Evolutionary conservation across 768 basidiomycete species (phyloP).

Genomic region (Collybiopsis luxurians): DNA sequence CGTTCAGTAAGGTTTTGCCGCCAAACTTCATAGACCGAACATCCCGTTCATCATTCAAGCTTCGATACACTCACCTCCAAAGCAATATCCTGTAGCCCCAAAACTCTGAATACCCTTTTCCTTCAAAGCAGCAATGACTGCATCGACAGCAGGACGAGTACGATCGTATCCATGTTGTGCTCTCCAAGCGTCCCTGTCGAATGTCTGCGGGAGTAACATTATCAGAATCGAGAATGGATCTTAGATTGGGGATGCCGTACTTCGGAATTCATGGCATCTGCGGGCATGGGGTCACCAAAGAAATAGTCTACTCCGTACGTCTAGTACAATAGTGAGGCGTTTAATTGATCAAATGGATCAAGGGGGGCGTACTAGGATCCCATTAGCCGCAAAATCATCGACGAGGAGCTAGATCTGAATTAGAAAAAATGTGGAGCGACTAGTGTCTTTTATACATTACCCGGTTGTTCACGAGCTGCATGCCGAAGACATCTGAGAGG

Average conservation of each 20-base stretch:
- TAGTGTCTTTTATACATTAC: too few species aligned
- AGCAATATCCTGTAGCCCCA: slow-evolving; percentile 42
- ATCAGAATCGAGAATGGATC: background rate
- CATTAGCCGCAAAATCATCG: slow-evolving; percentile 41
- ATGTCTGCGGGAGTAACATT: slow-evolving; percentile 7
- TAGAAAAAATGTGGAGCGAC: too few species aligned
- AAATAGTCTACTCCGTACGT: slow-evolving; percentile 15
- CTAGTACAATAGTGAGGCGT: slow-evolving; percentile 11
- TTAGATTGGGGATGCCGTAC: background rate
- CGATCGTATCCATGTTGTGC: slow-evolving; percentile 25
- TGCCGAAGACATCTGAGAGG: slow-evolving; percentile 36
- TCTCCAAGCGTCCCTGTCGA: slow-evolving; percentile 32
- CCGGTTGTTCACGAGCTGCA: slow-evolving; percentile 28
- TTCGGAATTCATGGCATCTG: slow-evolving; percentile 5
- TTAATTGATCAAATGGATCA: slow-evolving; percentile 16
- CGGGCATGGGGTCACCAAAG: slow-evolving; percentile 15
- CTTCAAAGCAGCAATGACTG: slow-evolving; percentile 24
- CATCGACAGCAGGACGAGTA: slow-evolving; percentile 34
- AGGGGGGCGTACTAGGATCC: slow-evolving; percentile 26
- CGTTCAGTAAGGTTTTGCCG: too few species aligned
- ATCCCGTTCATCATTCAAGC: too few species aligned
- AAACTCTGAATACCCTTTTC: slow-evolving; percentile 33
- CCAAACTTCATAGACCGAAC: too few species aligned
- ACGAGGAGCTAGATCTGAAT: slow-evolving; percentile 24
- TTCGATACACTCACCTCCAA: slow-evolving; percentile 32